Evolutionary conservation across 371 early-diverging fungal genomes (phyloP), one percentile per base, ranked within the genome.

Genomic region (Lichtheimia hyalospora): DNA sequence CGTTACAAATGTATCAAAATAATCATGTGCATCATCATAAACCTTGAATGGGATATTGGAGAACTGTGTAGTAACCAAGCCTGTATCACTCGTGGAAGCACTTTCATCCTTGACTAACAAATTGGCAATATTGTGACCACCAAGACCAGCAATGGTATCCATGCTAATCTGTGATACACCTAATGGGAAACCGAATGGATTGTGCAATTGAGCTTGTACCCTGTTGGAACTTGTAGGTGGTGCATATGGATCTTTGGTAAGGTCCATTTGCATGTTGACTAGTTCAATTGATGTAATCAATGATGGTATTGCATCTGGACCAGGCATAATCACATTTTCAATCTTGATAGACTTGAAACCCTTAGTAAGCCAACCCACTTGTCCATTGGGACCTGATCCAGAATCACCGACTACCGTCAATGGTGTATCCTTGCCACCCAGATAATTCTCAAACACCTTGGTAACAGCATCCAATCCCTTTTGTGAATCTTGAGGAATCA

Each of bases 181-280:
- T 54, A 81, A 61, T 42, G 84, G 82, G 82, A 84, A 80, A 16
- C 73, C 69, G 50, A 84, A 84, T 13, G 84, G 84, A 60, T 69
- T 77, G 41, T 82, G 61, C 62, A 74, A 69, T 34, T 61, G 65
- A 10, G 82, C 81, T 52, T 75, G 71, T 34, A 80, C 74, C 42
- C 68, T 49, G 52, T 68, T 72, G 16, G 84, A 82, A 5, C 81
- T 69, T 6, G 79, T 68, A 59, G 73, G 66, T 54, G 81, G 70
- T 34, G 67, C 69, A 58, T 74, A 84, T 15, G 82, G 70, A 55
- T 71, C 59, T n/a, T 75, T 75, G 25, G 84, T 84, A 58, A 84
- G 82, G 57, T 80, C 81, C 53, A 84, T 59, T 55, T 71, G 66
- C 69, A 82, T 67, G 41, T 80, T 69, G 56, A 71, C 75, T 66